Conservation (phyloP, 495 filamentous ascomycete species). For the Umbilicaria muhlenbergii region DNA sequence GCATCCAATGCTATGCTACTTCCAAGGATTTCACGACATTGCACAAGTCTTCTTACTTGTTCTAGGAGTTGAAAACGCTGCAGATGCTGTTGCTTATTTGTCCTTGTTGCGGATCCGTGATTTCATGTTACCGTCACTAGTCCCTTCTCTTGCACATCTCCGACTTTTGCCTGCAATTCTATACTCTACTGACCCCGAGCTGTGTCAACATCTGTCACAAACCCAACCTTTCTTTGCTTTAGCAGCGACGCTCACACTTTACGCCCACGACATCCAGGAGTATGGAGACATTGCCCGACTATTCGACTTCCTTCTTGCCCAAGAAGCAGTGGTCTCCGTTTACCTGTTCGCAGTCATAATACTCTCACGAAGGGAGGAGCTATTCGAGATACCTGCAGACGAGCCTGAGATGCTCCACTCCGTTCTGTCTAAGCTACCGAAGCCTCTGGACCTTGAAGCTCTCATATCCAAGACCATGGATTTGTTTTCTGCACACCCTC, state of each 20-base stretch:
- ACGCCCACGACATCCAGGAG: slow-evolving; percentile 86
- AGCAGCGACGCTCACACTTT: slow-evolving; percentile 78
- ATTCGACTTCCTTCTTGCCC: slow-evolving; percentile 80
- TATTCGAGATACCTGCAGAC: slow-evolving; percentile 64
- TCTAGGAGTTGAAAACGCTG: slow-evolving; percentile 39
- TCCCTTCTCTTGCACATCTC: slow-evolving; percentile 66
- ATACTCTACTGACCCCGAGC: slow-evolving; percentile 42
- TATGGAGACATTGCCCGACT: slow-evolving; percentile 76
- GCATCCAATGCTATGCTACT: slow-evolving; percentile 82
- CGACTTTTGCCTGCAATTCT: slow-evolving; percentile 73
- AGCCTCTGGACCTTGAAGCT: slow-evolving; percentile 65
- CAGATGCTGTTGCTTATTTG: slow-evolving; percentile 52
- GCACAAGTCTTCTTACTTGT: slow-evolving; percentile 91
- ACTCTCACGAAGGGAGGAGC: slow-evolving; percentile 58
- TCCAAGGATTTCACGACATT: slow-evolving; percentile 98
- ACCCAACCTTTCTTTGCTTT: slow-evolving; percentile 87
- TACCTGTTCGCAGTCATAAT: slow-evolving; percentile 90
- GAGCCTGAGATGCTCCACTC: slow-evolving; percentile 93
- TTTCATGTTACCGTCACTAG: slow-evolving; percentile 90
- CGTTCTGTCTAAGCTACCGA: slow-evolving; percentile 73
- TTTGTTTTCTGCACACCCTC: slow-evolving; percentile 53
- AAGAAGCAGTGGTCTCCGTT: slow-evolving; percentile 68
- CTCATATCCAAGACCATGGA: slow-evolving; percentile 47
- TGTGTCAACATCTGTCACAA: slow-evolving; percentile 55
- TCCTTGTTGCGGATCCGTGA: slow-evolving; percentile 84